phyloP scores from a whole-genome alignment of 2,329 filamentous ascomycete species.

The Rachicladosporium sp. region DNA sequence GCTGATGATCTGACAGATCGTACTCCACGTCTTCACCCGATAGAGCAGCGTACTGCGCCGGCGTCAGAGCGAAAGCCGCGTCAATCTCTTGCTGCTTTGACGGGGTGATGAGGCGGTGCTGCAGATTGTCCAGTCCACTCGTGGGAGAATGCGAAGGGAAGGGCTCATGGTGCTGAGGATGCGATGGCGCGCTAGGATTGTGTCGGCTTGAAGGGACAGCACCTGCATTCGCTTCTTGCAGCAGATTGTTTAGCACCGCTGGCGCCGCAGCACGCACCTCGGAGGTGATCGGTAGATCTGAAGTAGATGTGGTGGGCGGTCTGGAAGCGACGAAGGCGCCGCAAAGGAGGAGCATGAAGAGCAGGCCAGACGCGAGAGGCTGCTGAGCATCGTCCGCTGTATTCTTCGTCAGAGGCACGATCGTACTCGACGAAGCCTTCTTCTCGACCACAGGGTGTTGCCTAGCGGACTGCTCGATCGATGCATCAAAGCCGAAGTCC shows the following conservation, averaged over 20 bases:
- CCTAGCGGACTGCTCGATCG: constrained; percentile 10
- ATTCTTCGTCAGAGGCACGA: constrained; percentile 22
- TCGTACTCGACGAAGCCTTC: constrained; percentile 11
- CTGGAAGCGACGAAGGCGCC: constrained; percentile 93
- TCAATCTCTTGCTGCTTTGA: constrained; percentile 78
- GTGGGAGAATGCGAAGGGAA: constrained; percentile 10
- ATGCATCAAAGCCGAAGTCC: constrained; percentile 47
- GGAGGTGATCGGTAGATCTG: constrained; percentile 67
- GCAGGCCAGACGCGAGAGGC: constrained; percentile 64
- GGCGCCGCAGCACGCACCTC: constrained; percentile 70
- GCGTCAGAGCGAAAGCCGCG: constrained; percentile 74
- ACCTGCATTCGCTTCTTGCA: constrained; percentile 55
- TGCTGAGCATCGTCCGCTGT: constrained; percentile 32
- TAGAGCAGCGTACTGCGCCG: constrained; percentile 79
- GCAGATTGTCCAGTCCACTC: constrained; percentile 27
- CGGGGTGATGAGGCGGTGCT: constrained; percentile 41
- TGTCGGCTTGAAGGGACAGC: neutral
- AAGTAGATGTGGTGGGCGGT: constrained; percentile 54
- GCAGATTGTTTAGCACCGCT: constrained; percentile 64
- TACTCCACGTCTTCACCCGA: constrained; percentile 55
- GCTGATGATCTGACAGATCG: constrained; percentile 41
- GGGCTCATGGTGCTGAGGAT: constrained; percentile 11
- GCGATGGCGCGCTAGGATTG: neutral
- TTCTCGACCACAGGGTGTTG: constrained; percentile 13
- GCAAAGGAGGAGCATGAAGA: constrained; percentile 92